phyloP scores from a whole-genome alignment of 2,329 filamentous ascomycete genomes.

The Colletotrichum sp. region DNA sequence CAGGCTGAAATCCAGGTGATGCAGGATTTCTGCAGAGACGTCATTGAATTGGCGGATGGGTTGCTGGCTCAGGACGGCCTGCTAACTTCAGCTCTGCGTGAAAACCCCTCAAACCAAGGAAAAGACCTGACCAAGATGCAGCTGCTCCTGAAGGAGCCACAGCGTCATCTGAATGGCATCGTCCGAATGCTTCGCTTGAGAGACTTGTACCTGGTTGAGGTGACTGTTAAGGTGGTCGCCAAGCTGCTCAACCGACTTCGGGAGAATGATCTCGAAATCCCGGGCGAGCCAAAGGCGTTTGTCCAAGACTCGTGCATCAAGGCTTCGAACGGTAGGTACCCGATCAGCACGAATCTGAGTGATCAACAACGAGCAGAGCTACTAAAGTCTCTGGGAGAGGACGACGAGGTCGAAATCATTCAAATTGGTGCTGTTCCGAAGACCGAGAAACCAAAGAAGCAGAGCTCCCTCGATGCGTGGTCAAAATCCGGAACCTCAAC shows the following conservation, averaged over 20 bases:
- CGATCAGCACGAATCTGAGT: slow-evolving; percentile 79
- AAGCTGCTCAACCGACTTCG: slow-evolving; percentile 86
- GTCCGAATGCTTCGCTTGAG: slow-evolving; percentile 90
- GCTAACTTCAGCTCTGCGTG: slow-evolving; percentile 71
- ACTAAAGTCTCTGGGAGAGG: slow-evolving; percentile 65
- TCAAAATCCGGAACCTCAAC: slow-evolving; percentile 52
- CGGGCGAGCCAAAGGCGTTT: slow-evolving; percentile 60
- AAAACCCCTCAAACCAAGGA: slow-evolving; percentile 42
- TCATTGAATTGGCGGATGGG: slow-evolving; percentile 90
- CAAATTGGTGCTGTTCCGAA: slow-evolving; percentile 39
- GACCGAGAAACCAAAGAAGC: slow-evolving; percentile 53
- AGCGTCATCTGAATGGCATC: slow-evolving; percentile 69
- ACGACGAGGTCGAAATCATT: slow-evolving; percentile 59
- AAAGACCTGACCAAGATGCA: slow-evolving; percentile 42
- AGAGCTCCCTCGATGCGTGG: slow-evolving; percentile 67
- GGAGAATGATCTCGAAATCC: slow-evolving; percentile 76
- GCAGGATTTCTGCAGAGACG: slow-evolving; percentile 92
- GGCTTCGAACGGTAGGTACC: slow-evolving; percentile 56
- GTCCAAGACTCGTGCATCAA: slow-evolving; percentile 73
- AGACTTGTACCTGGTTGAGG: slow-evolving; percentile 83
- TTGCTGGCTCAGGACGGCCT: slow-evolving; percentile 86
- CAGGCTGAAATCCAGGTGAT: slow-evolving; percentile 77
- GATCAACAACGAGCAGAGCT: slow-evolving; percentile 86
- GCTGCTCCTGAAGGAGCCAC: slow-evolving; percentile 67
- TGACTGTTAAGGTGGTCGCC: slow-evolving; percentile 80